Base-by-base conservation (phyloP, 176 grass and related monocot genomes). In the Urochloa ruziziensis region DNA sequence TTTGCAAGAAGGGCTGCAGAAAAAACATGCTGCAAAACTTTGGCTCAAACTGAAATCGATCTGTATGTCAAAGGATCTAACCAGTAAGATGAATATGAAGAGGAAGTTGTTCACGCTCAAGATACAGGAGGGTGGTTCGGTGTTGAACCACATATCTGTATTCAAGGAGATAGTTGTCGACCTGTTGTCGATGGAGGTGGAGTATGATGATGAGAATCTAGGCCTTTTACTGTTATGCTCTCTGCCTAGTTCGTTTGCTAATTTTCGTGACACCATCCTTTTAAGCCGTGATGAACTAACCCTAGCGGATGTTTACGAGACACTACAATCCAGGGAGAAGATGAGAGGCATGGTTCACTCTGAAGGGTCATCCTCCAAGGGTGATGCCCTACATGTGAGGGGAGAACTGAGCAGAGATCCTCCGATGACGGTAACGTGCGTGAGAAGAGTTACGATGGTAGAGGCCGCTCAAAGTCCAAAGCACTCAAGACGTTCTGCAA, bases 31-130 rank as follows among this genome's bases (percentile, higher is more conserved):
- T 51, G 53, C 44, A 12, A 23, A 6, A 5, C 6, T 67, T 0
- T 75, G 57, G 40, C 7, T 75, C 0, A 84, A 75, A 66, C 44
- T 75, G 17, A 54, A 75, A 60, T 64, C 39, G 53, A 36, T 73
- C 36, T 75, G 42, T 12, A 66, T 84, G 37, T 57, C 56, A 0
- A 72, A 23, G 28, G 21, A 28, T 39, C n/a, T 10, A 46, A 64
- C 36, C 36, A 37, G 18, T 53, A 63, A 15, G 70, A 74, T 8
- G 35, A 37, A 25, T 51, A 46, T 39, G 82, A 84, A 37, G 36
- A 37, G 3, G 36, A 37, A 37, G 6, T 6, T 37, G 36, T 37
- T 37, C 36, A 37, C 36, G 6, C 36, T 37, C 6, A 37, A 37
- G 36, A 37, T 37, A 6, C 4, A 37, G 36, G 36, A 37, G 36